phyloP scores from a whole-genome alignment of 2,329 filamentous ascomycete species.

The Trichophyton simii region DNA sequence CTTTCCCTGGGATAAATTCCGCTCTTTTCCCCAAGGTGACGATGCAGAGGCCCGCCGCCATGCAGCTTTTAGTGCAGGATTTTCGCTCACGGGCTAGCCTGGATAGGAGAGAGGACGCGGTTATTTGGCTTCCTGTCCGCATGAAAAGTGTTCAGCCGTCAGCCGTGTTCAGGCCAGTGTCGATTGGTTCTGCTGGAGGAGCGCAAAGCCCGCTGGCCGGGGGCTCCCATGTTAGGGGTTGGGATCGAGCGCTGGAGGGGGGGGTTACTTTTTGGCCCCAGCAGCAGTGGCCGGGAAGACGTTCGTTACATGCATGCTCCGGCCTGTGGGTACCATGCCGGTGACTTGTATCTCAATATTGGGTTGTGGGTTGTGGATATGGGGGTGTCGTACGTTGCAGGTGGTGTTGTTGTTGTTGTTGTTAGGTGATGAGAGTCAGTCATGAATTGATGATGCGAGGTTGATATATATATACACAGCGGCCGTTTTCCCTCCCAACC shows the following conservation, averaged over 20 bases:
- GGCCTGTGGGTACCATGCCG: too few relatives aligned
- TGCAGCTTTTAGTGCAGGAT: not conserved
- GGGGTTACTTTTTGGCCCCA: not conserved
- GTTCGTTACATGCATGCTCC: too few relatives aligned
- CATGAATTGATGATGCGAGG: not conserved
- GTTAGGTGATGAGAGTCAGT: not conserved
- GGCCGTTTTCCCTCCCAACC: not conserved
- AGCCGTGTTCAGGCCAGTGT: not conserved
- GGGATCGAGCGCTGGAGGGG: not conserved
- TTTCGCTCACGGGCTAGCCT: not conserved
- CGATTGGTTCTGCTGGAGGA: not conserved
- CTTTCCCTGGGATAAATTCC: not conserved
- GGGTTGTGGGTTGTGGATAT: not conserved
- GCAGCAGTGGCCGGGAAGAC: not conserved
- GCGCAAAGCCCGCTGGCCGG: not conserved
- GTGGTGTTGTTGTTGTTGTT: not conserved
- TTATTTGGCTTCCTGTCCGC: not conserved
- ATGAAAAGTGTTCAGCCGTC: not conserved
- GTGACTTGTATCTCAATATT: not conserved
- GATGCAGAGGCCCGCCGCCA: not conserved
- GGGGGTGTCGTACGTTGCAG: not conserved
- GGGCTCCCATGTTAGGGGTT: not conserved
- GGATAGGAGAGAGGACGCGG: not conserved
- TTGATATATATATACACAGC: not conserved
- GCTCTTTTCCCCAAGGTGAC: not conserved